Evolutionary conservation across 331 rosid genomes (phyloP), one percentile per base, ranked within the genome.

Genomic region (Stylosanthes scabra): DNA sequence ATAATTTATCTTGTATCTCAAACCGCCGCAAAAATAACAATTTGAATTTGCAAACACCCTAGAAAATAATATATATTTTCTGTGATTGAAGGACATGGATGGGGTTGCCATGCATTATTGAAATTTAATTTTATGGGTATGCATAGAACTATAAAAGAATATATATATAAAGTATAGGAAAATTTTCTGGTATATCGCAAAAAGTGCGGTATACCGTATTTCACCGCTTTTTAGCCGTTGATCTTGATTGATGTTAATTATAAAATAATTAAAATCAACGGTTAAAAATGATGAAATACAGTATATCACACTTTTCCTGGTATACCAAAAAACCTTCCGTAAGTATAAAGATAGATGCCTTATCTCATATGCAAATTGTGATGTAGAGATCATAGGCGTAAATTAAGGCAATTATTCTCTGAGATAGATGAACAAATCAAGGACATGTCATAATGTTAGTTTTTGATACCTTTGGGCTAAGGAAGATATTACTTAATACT

Each of bases 401-500:
- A 54, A 58, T 44, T 9, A 25, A n/a, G 78, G 52, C 56, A 78
- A 50, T 66, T 66, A 80, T 71, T 77, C 66, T 66, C 11, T 42
- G 12, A 27, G 56, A 74, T 12, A 27, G 56, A 74, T 20, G 25
- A 78, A 78, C 11, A 13, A 52, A 71, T 74, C 20, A 60, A 67
- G 84, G 66, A 59, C 74, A 45, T 70, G 63, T 0, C 54, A 45
- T 79, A 39, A 1, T 66, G 82, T 56, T 78, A 54, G 75, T 39
- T 70, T 44, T 60, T 63, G 79, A 79, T 62, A 20, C 68, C 79
- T 54, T 50, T 12, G 52, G 70, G 51, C 13, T 29, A 0, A 7
- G 11, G 46, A 27, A 58, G 58, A 71, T 0, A 3, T 2, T 11
- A 12, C 15, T 2, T 2, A 20, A 12, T 2, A 13, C 8, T 12